Evolutionary conservation across 345 rosid species (phyloP).

Genomic region (Populus alba): DNA sequence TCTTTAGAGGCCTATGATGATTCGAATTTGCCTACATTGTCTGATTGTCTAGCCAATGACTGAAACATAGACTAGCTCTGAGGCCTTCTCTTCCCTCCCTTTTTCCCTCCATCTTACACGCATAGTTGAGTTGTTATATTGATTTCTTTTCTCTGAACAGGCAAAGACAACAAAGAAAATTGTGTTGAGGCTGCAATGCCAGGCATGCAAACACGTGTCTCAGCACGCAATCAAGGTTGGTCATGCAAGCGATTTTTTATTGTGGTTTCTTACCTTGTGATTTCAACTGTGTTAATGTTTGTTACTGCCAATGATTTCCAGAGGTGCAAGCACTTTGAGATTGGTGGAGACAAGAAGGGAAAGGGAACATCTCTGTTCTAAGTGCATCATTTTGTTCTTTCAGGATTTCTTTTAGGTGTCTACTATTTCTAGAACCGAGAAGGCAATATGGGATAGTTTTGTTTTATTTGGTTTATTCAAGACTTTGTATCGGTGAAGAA

Average conservation of each 20-base stretch:
- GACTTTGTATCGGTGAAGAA: background rate
- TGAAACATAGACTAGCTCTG: background rate
- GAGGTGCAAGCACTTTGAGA: slow-evolving; percentile 22
- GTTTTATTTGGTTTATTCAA: background rate
- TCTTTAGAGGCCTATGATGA: background rate
- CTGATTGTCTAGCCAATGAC: slow-evolving; percentile 9
- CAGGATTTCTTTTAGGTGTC: background rate
- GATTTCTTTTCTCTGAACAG: background rate
- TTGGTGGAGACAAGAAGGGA: slow-evolving; percentile 23
- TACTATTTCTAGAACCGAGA: background rate
- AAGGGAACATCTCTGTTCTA: slow-evolving; percentile 18
- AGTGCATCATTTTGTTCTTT: background rate
- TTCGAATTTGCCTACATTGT: slow-evolving; percentile 12
- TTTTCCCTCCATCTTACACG: background rate
- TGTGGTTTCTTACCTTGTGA: background rate
- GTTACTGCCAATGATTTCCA: background rate
- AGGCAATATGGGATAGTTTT: background rate
- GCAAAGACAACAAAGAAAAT: slow-evolving; percentile 19
- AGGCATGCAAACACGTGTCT: slow-evolving; percentile 20
- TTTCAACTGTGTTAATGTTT: background rate
- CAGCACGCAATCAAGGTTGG: slow-evolving; percentile 18
- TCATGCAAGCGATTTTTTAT: background rate
- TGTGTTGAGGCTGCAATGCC: slow-evolving; percentile 21
- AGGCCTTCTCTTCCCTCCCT: background rate
- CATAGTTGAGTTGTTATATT: background rate